Conservation (phyloP, 305 asterid genomes). For the Euphrasia arctica region DNA sequence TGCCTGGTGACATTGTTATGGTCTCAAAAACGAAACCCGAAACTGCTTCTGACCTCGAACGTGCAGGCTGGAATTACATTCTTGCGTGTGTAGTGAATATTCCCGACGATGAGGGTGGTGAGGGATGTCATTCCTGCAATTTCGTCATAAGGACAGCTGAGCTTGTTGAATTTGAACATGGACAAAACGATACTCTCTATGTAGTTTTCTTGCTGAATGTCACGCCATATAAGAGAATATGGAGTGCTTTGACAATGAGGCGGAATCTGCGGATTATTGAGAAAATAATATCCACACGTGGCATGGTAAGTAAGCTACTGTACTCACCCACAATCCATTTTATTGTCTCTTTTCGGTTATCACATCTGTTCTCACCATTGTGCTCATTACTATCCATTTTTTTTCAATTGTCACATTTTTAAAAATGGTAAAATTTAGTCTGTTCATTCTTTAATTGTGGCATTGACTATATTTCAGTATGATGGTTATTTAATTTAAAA, state of each 20-base stretch:
- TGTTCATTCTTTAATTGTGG: not conserved
- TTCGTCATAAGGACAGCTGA: slow-evolving; percentile 34
- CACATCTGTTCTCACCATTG: not conserved
- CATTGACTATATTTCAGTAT: not conserved
- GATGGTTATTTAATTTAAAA: not conserved
- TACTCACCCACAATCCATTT: not conserved
- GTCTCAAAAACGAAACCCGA: slow-evolving; percentile 45
- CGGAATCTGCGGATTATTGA: slow-evolving; percentile 35
- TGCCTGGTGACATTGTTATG: slow-evolving; percentile 60
- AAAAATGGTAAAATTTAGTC: not conserved
- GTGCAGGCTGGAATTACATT: slow-evolving; percentile 32
- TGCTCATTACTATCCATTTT: not conserved
- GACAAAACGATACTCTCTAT: slow-evolving; percentile 21
- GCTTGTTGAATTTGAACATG: slow-evolving; percentile 24
- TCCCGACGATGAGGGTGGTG: slow-evolving; percentile 30
- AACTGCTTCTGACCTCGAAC: slow-evolving; percentile 33
- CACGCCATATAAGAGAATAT: slow-evolving; percentile 41
- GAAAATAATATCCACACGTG: slow-evolving; percentile 14
- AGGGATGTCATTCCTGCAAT: slow-evolving; percentile 13
- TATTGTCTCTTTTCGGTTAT: too few species aligned
- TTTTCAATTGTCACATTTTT: too few species aligned
- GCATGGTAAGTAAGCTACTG: not conserved
- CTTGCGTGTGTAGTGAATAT: slow-evolving; percentile 42
- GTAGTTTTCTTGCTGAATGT: slow-evolving; percentile 45
- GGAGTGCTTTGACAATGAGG: slow-evolving; percentile 44